Evolutionary conservation across 225 moss, liverwort and hornwort species (phyloP), one percentile per base, ranked within the genome.

Genomic region (Polytrichum commune): DNA sequence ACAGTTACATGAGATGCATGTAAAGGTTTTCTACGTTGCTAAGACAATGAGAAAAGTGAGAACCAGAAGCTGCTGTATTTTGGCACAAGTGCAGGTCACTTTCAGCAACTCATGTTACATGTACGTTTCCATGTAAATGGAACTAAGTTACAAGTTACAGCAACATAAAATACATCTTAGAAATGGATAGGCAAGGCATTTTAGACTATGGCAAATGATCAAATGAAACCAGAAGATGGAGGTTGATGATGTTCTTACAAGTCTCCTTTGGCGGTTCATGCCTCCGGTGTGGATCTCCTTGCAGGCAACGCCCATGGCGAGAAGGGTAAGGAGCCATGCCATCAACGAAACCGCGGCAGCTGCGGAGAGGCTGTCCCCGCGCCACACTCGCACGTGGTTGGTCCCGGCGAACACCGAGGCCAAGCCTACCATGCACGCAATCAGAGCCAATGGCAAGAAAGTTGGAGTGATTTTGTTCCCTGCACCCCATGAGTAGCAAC

Each of bases 281-380:
- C 83, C 83, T 57, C 84, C 84, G 0, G 67, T 71, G 68, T 83
- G 83, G 53, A 83, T 83, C 72, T 83, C 76, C 68, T 83, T 83
- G 72, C 80, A 83, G 19, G 83, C 83, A 4, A 46, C 46, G 16
- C 83, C 83, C 76, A 83, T 76, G 24, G 83, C 79, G 27, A 83
- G 73, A 4, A 83, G 70, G 1, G 83, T 79, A 24, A 83, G 83
- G 19, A 83, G 70, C 83, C 83, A 83, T 7, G 83, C 80, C 7
- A 68, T 74, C 38, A 80, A 73, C 8, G 80, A 79, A 27, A 77
- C 77, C 38, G 83, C 79, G 18, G 79, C 79, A 1, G 83, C 80
- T 4, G 77, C 73, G 5, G 83, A 70, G 38, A 83, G 74, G 35
- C 74, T 80, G 27, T 83, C 80, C 18, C 71, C 22, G 10, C 77